A percentile compares a stretch with the other conserved stretches of the same genome.
Evolutionary conservation across 805 yeast genomes (phyloP).

Genomic region (Ogataea henricii): DNA sequence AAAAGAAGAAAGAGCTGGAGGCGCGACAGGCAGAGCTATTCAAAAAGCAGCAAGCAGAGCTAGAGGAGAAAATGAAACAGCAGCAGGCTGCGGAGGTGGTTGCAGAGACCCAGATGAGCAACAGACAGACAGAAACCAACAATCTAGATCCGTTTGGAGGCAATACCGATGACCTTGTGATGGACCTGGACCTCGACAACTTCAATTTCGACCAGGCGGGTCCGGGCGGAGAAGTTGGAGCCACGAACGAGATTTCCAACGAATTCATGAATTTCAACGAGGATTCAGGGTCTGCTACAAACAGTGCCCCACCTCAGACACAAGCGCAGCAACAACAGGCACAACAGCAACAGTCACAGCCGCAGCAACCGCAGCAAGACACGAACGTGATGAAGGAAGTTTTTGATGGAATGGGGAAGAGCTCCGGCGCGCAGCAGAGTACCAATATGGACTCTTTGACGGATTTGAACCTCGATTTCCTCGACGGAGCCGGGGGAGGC

Average conservation of each 20-base stretch:
- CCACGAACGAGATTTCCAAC: constrained; percentile 7
- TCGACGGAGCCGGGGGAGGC: constrained; percentile 18
- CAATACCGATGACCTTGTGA: constrained; percentile 27
- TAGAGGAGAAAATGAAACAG: constrained; percentile 12
- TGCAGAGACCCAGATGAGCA: constrained; percentile 6
- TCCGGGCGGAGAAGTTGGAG: constrained; percentile 1
- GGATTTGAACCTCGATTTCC: constrained; percentile 31
- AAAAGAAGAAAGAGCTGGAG: constrained; percentile 19
- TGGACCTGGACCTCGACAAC: constrained; percentile 32
- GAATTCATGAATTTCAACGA: constrained; percentile 24
- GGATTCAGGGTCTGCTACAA: no score
- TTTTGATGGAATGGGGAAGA: constrained; percentile 10
- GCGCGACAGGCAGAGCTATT: constrained; percentile 17
- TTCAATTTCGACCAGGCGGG: constrained; percentile 26
- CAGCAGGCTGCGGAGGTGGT: constrained; percentile 8
- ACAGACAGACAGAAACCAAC: constrained; percentile 1
- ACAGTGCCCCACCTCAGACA: no score
- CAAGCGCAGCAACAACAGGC: not conserved
- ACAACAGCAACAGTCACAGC: constrained; percentile 1
- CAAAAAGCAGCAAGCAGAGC: constrained; percentile 17
- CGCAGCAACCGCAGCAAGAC: not conserved
- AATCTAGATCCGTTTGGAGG: constrained; percentile 5
- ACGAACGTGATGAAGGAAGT: constrained; percentile 12
- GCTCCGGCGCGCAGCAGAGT: constrained; percentile 1
- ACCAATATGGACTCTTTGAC: constrained; percentile 23